Conservation (phyloP, 768 basidiomycete genomes). For the Guyanaporus albipodus region DNA sequence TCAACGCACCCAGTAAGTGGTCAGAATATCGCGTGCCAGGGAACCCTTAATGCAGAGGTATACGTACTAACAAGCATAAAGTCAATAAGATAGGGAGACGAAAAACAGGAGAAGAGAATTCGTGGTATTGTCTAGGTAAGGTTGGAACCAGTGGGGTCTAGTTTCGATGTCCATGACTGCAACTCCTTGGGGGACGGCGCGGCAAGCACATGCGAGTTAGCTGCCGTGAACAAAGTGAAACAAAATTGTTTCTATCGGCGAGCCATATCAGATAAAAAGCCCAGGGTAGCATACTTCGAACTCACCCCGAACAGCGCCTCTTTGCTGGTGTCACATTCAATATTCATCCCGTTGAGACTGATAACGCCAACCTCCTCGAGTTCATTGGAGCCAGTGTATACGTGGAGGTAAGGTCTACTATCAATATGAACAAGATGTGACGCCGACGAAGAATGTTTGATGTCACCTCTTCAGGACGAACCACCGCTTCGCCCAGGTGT, state of each 20-base stretch:
- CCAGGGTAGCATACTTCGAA: neutral
- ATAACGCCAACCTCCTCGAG: slow-evolving; percentile 80
- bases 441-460: neutral
- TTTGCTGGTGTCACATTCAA: slow-evolving; percentile 84
- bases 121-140: slow-evolving; percentile 32
- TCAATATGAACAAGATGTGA: slow-evolving; percentile 2
- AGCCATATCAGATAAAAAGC: slow-evolving; percentile 2
- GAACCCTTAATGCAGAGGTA: slow-evolving; percentile 19
- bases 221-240: slow-evolving; percentile 88
- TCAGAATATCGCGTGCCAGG: neutral
- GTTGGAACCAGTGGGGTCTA: slow-evolving; percentile 75
- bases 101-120: neutral
- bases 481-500: slow-evolving; percentile 81
- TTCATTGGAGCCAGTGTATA: slow-evolving; percentile 83
- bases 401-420: slow-evolving; percentile 80
- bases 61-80: slow-evolving; percentile 22
- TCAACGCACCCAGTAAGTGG: slow-evolving; percentile 2
- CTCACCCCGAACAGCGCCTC: slow-evolving; percentile 83
- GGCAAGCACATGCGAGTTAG: slow-evolving; percentile 87
- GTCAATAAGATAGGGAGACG: slow-evolving; percentile 16
- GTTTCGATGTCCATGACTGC: slow-evolving; percentile 76
- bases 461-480: slow-evolving; percentile 80
- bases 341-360: slow-evolving; percentile 78
- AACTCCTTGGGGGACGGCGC: slow-evolving; percentile 81
- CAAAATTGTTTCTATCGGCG: slow-evolving; percentile 67